Evolutionary conservation across 2,329 filamentous ascomycete species (phyloP), one percentile per base, ranked within the genome.

Genomic region (Trichoderma harzianum): DNA sequence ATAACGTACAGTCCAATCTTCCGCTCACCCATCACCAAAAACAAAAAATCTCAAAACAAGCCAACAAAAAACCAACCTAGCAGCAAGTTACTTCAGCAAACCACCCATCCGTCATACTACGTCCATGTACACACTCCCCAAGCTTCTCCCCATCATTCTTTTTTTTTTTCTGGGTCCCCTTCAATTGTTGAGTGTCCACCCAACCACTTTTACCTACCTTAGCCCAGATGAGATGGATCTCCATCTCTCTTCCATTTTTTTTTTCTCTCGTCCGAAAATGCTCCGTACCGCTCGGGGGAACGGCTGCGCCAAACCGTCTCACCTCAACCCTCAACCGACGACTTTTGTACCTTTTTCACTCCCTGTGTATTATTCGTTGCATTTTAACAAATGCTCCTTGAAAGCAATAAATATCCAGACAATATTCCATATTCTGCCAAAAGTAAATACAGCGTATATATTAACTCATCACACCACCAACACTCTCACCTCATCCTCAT

Each of bases 171-270:
- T 69, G 66, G 66, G 66, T 72, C 74, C 77, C 77, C 77, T 43
- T 43, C 77, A 78, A 78, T 78, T 78, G 77, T 78, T 78, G 77
- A 78, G 77, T 77, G 39, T 74, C 72, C 74, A 76, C 74, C 75
- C 66, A 69, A 69, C 66, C 66, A 51, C 65, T 68, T 68, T 26
- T 26, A 57, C 24, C 21, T 28, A 60, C 24, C 12, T 53, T 58
- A 34, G 57, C 55, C 30, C 39, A 43, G 16, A 43, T 43, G 39
- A 57, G 28, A 34, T 60, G 57, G 30, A 60, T 14, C 10, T 60
- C 18, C 18, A 21, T 34, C 18, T 28, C 18, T 28, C 55, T 43
- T 21, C n/a, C 12, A 36, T 43, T 43, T 43, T 63, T 36, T 63
- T 36, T 43, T 7, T 28, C 7, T 43, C 32, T 43, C 36, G 34